Evolutionary conservation across 306 rosid genomes (phyloP), one percentile per base, ranked within the genome.

Genomic region (Fragaria nilgerrensis): DNA sequence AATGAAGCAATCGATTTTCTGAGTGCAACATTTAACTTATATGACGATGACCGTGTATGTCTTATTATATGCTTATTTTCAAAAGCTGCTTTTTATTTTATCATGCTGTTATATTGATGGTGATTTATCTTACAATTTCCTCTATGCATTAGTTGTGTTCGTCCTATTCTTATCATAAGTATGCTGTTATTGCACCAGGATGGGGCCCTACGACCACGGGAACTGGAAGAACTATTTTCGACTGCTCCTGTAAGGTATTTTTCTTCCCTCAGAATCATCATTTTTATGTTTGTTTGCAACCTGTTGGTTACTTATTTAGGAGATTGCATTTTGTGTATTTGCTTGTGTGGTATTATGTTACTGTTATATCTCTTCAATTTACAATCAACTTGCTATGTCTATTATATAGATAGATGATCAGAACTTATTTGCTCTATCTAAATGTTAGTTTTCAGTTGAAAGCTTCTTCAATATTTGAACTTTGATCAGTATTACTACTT

Each of bases 231-330:
- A 81, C 75, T 95, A 74, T 95, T 95, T 89, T 95, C 99, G 64
- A 95, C 97, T 32, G 97, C 99, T 80, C 97, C 99, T 0, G 97
- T 91, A 78, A 88, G 97, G 99, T 95, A 87, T 74, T 72, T 76
- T 56, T 44, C 3, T 2, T 7, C 72, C 16, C 45, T 80, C 22
- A 49, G 50, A 12, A 23, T 75, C 43, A 47, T 65, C 15, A 62
- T 4, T 52, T 22, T 29, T 48, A 34, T 34, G 47, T 55, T 65
- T 71, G 7, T 66, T 65, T 78, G 25, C 53, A 67, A 27, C 41
- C 64, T 20, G 23, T 58, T 23, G 67, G 67, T 65, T 70, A 43
- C 39, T 23, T 37, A 62, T 15, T 72, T 65, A 41, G 39, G 73
- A 55, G 58, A 74, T 49, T 32, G 49, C 16, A 56, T 22, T 37